Evolutionary conservation across 202 grass and related monocot genomes (phyloP), one percentile per base, ranked within the genome.

Genomic region (Elaeis oleifera): DNA sequence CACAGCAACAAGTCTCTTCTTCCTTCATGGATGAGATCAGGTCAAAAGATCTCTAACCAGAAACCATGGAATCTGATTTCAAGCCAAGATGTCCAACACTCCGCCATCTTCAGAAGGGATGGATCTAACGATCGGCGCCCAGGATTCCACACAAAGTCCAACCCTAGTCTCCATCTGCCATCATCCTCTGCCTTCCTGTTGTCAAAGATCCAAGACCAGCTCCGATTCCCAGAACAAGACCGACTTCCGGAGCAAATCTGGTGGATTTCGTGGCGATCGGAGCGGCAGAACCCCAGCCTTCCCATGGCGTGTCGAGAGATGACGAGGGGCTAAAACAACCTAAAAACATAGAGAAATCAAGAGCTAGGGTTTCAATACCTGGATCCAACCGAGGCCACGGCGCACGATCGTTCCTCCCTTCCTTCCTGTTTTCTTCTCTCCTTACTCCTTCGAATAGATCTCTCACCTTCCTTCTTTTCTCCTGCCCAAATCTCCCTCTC

Each of bases 281-380:
- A 64, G 13, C n/a, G 25, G 19, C 13, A 50, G 39, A 64, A 49
- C 61, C 36, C 54, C 31, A 24, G 54, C 28, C 23, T 49, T 50
- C 4, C 61, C 61, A 24, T 24, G 18, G 36, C 15, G 19, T 50
- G 4, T 16, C 36, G 13, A 5, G 5, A 18, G 18, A 31, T 14
- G 61, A 20, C 24, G n/a, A 36, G 8, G 20, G n/a, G 39, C 27
- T 71, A 58, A 58, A 59, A 18, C 28, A 17, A 22, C 61, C 18
- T n/a, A 59, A 58, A 32, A 59, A 50, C 54, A 71, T 59, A 71
- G 56, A 84, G 70, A 89, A 72, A 78, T 78, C 80, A 85, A 89
- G 74, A 89, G 79, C 85, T 89, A 84, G 75, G 70, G 57, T 84
- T 76, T 68, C 78, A 51, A 79, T 89, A 89, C 85, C 85, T 89